These are phyloP conservation scores for Komagataella pastoris DNA, from an alignment of 805 yeast genomes.

Conservation along the genomic window DNA sequence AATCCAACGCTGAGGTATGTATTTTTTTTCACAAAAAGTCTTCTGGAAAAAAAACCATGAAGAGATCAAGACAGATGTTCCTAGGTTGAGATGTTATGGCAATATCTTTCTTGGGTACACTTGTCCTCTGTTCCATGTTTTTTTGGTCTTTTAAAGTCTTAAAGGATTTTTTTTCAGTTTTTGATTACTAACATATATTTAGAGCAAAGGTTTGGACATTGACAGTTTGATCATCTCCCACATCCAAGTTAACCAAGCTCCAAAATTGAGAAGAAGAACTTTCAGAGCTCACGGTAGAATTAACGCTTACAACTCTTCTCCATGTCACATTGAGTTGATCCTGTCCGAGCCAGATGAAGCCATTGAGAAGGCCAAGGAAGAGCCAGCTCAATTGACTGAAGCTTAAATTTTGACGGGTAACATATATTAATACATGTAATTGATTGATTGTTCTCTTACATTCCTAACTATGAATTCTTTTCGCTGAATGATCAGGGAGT, in stretches of 20 bases:
- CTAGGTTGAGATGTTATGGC: neutral
- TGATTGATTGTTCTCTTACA: neutral
- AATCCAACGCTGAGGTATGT: constrained; percentile 89
- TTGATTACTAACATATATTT: constrained; percentile 6
- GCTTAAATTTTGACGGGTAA: constrained; percentile 12
- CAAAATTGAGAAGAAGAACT: constrained; percentile 99
- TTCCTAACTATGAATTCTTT: neutral
- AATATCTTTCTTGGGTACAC: neutral
- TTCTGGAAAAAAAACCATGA: neutral
- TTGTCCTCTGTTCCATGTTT: constrained; percentile 1
- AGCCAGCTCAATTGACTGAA: constrained; percentile 65
- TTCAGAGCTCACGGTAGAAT: constrained; percentile 99
- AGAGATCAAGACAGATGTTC: neutral
- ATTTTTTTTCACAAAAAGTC: constrained; percentile 4
- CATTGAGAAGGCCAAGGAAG: constrained; percentile 72
- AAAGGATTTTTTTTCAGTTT: constrained; percentile 2
- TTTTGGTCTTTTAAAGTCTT: neutral
- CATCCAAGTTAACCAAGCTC: constrained; percentile 99
- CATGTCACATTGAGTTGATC: constrained; percentile 97
- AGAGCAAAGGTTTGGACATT: constrained; percentile 93
- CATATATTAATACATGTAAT: neutral
- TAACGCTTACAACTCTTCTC: constrained; percentile 97
- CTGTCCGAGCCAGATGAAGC: constrained; percentile 91
- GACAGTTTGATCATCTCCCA: constrained; percentile 90
- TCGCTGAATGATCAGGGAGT: neutral